Evolutionary conservation across 176 grass and related monocot species (phyloP).

Genomic region (Neostapfia colusana): DNA sequence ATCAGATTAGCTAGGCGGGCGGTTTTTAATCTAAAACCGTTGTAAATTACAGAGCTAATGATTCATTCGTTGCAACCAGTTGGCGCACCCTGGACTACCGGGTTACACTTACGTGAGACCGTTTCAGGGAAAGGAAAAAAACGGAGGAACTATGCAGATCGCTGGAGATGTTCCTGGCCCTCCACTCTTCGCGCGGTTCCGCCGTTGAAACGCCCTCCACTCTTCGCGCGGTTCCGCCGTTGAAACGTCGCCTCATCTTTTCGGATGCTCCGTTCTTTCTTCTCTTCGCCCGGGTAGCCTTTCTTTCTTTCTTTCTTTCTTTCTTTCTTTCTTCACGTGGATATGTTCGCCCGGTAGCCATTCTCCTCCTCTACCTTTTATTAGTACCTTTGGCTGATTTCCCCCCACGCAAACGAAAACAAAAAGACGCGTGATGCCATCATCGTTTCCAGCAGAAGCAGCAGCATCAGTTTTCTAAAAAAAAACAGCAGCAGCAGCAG

Average conservation of each 20-base stretch:
- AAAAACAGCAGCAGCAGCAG: no score
- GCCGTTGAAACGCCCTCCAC: neutral
- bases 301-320: neutral
- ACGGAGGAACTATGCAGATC: neutral
- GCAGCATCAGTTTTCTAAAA: no score
- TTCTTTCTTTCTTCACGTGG: neutral
- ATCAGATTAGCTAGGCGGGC: no score
- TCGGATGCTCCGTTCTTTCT: conserved; percentile 9
- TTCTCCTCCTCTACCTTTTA: no score
- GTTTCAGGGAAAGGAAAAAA: no score
- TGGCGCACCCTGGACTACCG: no score
- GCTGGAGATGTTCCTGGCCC: neutral
- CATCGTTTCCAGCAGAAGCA: neutral
- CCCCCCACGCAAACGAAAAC: neutral
- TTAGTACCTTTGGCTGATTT: neutral
- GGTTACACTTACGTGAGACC: no score
- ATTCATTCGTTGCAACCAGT: no score
- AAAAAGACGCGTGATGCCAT: neutral
- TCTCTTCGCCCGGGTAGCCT: neutral
- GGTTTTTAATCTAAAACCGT: no score
- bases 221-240: neutral
- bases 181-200: neutral
- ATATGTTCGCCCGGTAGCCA: neutral
- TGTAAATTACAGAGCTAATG: no score
- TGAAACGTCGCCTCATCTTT: conserved; percentile 24